These are phyloP conservation scores for Arabis alpina DNA, from an alignment of 345 rosid species.

Conservation along the genomic window DNA sequence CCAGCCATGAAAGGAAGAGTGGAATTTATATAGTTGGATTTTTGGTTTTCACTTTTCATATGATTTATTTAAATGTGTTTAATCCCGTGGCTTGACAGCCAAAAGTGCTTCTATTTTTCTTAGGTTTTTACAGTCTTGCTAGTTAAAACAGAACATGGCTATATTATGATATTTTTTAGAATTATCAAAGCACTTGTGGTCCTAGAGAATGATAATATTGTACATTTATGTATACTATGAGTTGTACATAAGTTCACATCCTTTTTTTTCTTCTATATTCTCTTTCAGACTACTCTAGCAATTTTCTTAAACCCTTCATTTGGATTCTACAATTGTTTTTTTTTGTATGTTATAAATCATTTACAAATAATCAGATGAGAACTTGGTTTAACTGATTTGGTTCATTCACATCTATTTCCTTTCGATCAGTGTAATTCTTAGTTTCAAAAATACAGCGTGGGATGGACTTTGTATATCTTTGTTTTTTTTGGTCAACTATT, in stretches of 20 bases:
- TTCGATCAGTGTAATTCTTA: too few species aligned
- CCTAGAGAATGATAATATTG: neutral
- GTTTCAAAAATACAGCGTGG: too few species aligned
- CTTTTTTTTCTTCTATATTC: neutral
- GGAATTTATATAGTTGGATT: conserved; percentile 16
- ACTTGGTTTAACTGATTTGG: too few species aligned
- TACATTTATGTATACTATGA: neutral
- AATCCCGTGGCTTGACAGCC: conserved; percentile 31
- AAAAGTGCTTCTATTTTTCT: neutral
- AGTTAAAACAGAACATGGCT: neutral
- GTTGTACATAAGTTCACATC: conserved; percentile 8
- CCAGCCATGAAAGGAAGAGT: neutral
- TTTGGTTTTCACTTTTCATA: conserved; percentile 8
- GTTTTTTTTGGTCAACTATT: too few species aligned
- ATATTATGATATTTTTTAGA: neutral
- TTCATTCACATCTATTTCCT: too few species aligned
- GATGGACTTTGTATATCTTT: too few species aligned
- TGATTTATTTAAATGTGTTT: conserved; percentile 1
- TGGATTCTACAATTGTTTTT: neutral
- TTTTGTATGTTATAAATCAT: neutral
- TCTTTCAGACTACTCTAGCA: neutral
- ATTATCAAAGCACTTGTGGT: neutral
- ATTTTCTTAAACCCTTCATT: neutral
- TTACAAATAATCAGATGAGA: neutral
- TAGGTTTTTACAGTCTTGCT: neutral